phyloP scores from a whole-genome alignment of 495 filamentous ascomycete genomes.

The Emericellopsis terricola region DNA sequence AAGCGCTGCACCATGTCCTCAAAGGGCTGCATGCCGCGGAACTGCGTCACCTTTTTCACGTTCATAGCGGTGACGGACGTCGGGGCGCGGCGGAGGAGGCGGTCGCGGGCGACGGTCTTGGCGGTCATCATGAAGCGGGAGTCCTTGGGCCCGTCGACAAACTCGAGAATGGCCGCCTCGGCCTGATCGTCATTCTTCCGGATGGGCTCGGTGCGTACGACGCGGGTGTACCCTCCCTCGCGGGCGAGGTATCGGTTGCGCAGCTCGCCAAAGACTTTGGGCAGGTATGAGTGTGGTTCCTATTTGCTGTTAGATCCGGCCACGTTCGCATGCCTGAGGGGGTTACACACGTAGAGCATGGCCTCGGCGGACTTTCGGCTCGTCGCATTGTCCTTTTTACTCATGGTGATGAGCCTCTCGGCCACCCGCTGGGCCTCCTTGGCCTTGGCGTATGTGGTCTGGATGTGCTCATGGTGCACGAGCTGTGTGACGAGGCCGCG shows the following conservation, averaged over 20 bases:
- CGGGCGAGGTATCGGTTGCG: conserved; percentile 62
- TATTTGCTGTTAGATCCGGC: neutral
- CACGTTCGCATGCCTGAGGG: neutral
- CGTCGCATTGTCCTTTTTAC: conserved; percentile 75
- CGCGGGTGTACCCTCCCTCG: conserved; percentile 85
- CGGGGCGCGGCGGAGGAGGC: conserved; percentile 29
- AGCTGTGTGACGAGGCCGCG: conserved; percentile 95
- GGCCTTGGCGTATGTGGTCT: conserved; percentile 87
- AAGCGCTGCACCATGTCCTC: conserved; percentile 43
- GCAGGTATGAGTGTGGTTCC: conserved; percentile 43
- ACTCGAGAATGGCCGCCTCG: conserved; percentile 77
- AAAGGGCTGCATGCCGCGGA: conserved; percentile 50
- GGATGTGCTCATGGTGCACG: conserved; percentile 78
- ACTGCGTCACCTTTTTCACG: conserved; percentile 70
- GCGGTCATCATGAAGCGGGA: conserved; percentile 91
- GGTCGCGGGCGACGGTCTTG: conserved; percentile 47
- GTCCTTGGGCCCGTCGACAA: conserved; percentile 89
- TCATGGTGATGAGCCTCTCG: conserved; percentile 83
- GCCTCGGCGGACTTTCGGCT: conserved; percentile 44
- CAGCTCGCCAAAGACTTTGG: conserved; percentile 76
- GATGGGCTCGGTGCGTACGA: conserved; percentile 67
- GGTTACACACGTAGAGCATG: conserved; percentile 62
- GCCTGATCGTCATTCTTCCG: conserved; percentile 73
- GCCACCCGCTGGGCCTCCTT: conserved; percentile 90
- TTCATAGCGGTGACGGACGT: conserved; percentile 60